Percentiles rank a stretch among this genome's conserved stretches.
Conservation (phyloP, 805 yeast species). For the Schwanniomyces sp. region DNA sequence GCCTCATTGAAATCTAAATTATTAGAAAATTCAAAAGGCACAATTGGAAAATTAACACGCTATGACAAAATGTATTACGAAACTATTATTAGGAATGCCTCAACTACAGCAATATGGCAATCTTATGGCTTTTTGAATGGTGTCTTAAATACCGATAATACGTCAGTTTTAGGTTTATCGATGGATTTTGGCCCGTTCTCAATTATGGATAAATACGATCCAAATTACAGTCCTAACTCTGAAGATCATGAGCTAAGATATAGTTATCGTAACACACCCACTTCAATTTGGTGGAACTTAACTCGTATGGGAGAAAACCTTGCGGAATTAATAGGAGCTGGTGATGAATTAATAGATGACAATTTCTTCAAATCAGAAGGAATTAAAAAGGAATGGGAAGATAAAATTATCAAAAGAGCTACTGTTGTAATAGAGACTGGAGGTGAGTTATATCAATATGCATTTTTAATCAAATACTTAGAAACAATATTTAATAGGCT, state of each 20-base stretch:
- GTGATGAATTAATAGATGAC: constrained; percentile 49
- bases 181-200: constrained; percentile 96
- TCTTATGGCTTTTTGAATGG: constrained; percentile 92
- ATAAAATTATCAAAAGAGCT: constrained; percentile 57
- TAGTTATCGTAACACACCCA: constrained; percentile 80
- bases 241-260: constrained; percentile 77
- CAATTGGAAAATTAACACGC: constrained; percentile 44
- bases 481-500: constrained; percentile 61
- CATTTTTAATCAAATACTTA: constrained; percentile 60
- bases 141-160: constrained; percentile 91
- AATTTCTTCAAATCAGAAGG: constrained; percentile 40
- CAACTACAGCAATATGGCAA: constrained; percentile 81
- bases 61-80: constrained; percentile 75
- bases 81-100: constrained; percentile 71
- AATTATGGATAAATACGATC: constrained; percentile 81
- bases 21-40: constrained; percentile 13
- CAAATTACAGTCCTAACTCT: constrained; percentile 82
- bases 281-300: constrained; percentile 91
- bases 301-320: constrained; percentile 80
- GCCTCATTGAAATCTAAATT: constrained; percentile 18
- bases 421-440: constrained; percentile 61
- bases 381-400: constrained; percentile 49
- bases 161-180: constrained; percentile 83
- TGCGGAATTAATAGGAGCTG: constrained; percentile 79
- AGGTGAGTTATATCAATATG: constrained; percentile 63